phyloP scores from a whole-genome alignment of 345 rosid species.

The Balakata baccata region DNA sequence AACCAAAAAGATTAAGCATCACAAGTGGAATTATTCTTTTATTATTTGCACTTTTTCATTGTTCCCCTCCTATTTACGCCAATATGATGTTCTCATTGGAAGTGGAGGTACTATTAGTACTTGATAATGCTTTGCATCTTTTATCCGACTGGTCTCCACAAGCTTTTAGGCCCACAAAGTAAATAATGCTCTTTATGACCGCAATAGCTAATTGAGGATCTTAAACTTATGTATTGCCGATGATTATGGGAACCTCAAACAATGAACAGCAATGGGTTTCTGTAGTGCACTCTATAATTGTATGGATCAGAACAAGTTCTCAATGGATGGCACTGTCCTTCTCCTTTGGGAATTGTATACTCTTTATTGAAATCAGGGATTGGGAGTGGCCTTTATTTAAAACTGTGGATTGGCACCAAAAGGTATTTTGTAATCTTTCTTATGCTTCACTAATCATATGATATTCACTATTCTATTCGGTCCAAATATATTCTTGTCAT shows the following conservation, averaged over 20 bases:
- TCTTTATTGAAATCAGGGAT: background rate
- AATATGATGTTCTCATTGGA: conserved; percentile 9
- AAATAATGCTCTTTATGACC: background rate
- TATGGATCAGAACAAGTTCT: conserved; percentile 9
- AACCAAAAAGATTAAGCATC: background rate
- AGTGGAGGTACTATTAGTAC: conserved; percentile 3
- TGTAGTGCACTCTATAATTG: background rate
- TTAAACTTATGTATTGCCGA: conserved; percentile 1
- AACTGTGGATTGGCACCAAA: background rate
- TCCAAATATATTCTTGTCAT: background rate
- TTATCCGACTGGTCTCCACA: conserved; percentile 18
- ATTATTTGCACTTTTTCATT: background rate
- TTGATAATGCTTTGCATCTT: conserved; percentile 11
- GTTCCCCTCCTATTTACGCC: conserved; percentile 2
- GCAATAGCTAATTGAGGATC: conserved; percentile 6
- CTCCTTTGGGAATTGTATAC: background rate
- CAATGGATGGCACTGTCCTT: conserved; percentile 1
- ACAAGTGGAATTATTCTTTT: background rate
- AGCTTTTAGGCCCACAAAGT: conserved; percentile 23
- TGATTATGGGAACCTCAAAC: conserved; percentile 18
- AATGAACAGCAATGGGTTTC: background rate
- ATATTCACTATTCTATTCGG: background rate
- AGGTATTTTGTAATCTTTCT: background rate
- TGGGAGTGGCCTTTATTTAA: background rate
- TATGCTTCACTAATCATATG: conserved; percentile 2